These are phyloP conservation scores for Diutina pseudorugosa DNA, from an alignment of 1,139 yeast species.

Conservation along the genomic window DNA sequence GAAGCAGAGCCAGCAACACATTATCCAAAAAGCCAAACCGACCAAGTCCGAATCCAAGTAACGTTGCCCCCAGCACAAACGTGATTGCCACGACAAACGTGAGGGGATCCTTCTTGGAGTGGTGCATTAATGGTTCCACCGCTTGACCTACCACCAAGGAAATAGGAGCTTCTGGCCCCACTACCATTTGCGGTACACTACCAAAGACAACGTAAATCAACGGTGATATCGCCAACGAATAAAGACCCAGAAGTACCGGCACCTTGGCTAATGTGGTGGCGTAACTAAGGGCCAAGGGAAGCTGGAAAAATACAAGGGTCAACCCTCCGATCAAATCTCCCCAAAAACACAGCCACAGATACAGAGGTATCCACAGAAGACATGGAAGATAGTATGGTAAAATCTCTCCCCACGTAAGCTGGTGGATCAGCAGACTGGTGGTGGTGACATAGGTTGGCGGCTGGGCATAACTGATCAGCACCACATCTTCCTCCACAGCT, in stretches of 20 bases:
- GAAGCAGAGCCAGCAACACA: slow-evolving; percentile 67
- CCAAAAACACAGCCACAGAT: slow-evolving; percentile 36
- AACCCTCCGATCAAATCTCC: slow-evolving; percentile 82
- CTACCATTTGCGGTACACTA: slow-evolving; percentile 91
- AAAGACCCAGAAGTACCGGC: slow-evolving; percentile 76
- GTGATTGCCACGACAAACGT: slow-evolving; percentile 66
- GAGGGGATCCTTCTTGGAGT: slow-evolving; percentile 38
- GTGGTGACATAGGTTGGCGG: not conserved
- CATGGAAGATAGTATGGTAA: slow-evolving; percentile 72
- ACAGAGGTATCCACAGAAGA: slow-evolving; percentile 65
- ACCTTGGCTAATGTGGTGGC: slow-evolving; percentile 87
- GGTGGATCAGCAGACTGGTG: not conserved
- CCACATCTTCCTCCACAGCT: not conserved
- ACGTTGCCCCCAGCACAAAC: slow-evolving; percentile 62
- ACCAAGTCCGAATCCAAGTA: slow-evolving; percentile 68
- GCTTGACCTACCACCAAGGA: slow-evolving; percentile 88
- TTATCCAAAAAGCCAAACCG: slow-evolving; percentile 85
- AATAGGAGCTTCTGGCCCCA: slow-evolving; percentile 94
- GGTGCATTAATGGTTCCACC: slow-evolving; percentile 55
- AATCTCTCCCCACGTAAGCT: slow-evolving; percentile 3
- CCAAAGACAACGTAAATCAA: slow-evolving; percentile 74
- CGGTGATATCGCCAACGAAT: slow-evolving; percentile 77
- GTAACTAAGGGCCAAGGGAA: slow-evolving; percentile 80
- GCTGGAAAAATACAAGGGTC: slow-evolving; percentile 82
- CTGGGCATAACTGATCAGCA: not conserved